These are phyloP conservation scores for Sporopachydermia quercuum DNA, from an alignment of 805 yeast genomes.

Conservation along the genomic window DNA sequence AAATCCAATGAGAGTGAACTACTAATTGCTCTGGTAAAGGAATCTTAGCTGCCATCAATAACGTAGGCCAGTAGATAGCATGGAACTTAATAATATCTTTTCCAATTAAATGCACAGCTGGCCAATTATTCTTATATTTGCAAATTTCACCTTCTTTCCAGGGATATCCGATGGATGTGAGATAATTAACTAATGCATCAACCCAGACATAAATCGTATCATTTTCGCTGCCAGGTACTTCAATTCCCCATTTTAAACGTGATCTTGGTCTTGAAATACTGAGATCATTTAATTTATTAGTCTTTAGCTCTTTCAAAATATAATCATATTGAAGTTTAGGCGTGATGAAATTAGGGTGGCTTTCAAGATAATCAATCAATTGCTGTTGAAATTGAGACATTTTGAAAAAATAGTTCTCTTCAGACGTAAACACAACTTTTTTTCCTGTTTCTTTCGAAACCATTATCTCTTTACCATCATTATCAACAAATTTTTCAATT, in stretches of 20 bases:
- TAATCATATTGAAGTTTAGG: conserved; percentile 45
- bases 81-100: conserved; percentile 87
- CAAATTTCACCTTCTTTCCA: conserved; percentile 10
- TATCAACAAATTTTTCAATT: conserved; percentile 21
- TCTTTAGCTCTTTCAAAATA: conserved; percentile 42
- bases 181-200: conserved; percentile 79
- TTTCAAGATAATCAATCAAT: conserved; percentile 33
- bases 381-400: conserved; percentile 42
- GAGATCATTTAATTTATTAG: conserved; percentile 40
- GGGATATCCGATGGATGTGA: conserved; percentile 59
- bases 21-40: conserved; percentile 58
- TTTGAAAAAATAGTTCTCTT: conserved; percentile 76
- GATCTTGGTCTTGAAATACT: conserved; percentile 77
- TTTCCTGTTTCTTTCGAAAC: conserved; percentile 52
- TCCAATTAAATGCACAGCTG: conserved; percentile 69
- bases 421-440: conserved; percentile 62
- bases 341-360: conserved; percentile 40
- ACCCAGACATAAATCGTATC: conserved; percentile 92
- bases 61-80: conserved; percentile 87
- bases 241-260: conserved; percentile 79
- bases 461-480: conserved; percentile 11
- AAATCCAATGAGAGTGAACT: conserved; percentile 91
- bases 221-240: conserved; percentile 63
- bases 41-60: conserved; percentile 68
- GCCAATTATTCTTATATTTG: conserved; percentile 28